These are phyloP conservation scores for Colletotrichum neosansevieriae DNA, from an alignment of 2,329 filamentous ascomycete species.

Conservation along the genomic window DNA sequence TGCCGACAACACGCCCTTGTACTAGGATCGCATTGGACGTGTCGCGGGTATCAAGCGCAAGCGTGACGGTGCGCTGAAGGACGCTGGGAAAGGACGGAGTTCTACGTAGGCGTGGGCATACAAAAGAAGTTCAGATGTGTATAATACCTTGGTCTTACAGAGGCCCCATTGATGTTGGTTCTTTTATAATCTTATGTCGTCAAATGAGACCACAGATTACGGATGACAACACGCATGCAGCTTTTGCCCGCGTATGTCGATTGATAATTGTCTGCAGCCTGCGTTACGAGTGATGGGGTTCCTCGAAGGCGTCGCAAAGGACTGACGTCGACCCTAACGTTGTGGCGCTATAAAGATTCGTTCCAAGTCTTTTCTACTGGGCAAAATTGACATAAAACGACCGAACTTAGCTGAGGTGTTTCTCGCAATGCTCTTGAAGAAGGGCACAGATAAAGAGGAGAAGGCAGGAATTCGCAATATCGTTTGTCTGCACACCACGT, in stretches of 20 bases:
- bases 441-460: too few species aligned
- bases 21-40: conserved; percentile 45
- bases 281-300: too few species aligned
- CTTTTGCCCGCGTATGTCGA: background rate
- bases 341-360: too few species aligned
- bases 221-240: background rate
- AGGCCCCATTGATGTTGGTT: conserved; percentile 6
- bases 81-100: conserved; percentile 21
- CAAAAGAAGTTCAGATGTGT: conserved; percentile 30
- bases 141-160: conserved; percentile 22
- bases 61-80: conserved; percentile 7
- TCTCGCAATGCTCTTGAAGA: too few species aligned
- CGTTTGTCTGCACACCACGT: too few species aligned
- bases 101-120: conserved; percentile 23
- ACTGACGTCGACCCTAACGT: too few species aligned
- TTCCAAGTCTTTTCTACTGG: too few species aligned
- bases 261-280: too few species aligned
- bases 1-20: conserved; percentile 66
- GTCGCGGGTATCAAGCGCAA: conserved; percentile 36
- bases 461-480: too few species aligned
- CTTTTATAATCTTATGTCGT: conserved; percentile 3
- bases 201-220: conserved; percentile 16
- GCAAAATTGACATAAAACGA: too few species aligned
- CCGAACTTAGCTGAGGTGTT: too few species aligned
- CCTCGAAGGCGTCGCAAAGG: too few species aligned